Percentiles rank a stretch among this genome's conserved stretches.
These are phyloP conservation scores for Boletus pseudo-olivaceus DNA, from an alignment of 768 basidiomycete genomes.

Conservation along the genomic window DNA sequence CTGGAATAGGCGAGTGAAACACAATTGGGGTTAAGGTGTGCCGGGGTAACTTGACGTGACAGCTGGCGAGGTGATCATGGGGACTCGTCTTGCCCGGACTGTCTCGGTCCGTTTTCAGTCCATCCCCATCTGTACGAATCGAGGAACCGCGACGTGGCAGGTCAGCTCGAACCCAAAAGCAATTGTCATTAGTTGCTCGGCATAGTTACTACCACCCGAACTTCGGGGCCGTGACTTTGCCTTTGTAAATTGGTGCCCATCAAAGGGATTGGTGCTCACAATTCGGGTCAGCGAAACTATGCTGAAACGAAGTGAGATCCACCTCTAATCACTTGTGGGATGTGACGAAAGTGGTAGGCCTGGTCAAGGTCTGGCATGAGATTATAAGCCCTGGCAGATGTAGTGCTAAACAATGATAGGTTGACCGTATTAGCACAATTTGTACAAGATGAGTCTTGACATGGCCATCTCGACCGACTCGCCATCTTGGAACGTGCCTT, in stretches of 20 bases:
- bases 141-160: background rate
- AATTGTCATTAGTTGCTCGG: background rate
- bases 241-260: no score
- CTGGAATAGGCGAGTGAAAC: slow-evolving; percentile 3
- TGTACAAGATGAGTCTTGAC: no score
- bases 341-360: no score
- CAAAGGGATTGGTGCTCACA: slow-evolving; percentile 3
- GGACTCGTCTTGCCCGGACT: background rate
- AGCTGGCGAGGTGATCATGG: slow-evolving; percentile 8
- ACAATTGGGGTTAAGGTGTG: background rate
- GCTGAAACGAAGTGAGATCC: slow-evolving; percentile 41
- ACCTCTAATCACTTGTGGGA: no score
- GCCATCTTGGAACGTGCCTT: no score
- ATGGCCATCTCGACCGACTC: no score
- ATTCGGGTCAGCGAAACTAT: slow-evolving; percentile 38
- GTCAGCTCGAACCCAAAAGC: background rate
- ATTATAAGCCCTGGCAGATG: no score
- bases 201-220: background rate
- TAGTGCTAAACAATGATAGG: no score
- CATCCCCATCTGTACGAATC: no score
- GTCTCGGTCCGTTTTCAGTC: background rate
- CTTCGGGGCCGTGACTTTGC: background rate
- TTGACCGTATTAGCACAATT: no score
- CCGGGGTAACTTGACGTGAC: background rate
- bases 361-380: no score